phyloP scores from a whole-genome alignment of 2,329 filamentous ascomycete genomes.

The Penicillium frequentans region DNA sequence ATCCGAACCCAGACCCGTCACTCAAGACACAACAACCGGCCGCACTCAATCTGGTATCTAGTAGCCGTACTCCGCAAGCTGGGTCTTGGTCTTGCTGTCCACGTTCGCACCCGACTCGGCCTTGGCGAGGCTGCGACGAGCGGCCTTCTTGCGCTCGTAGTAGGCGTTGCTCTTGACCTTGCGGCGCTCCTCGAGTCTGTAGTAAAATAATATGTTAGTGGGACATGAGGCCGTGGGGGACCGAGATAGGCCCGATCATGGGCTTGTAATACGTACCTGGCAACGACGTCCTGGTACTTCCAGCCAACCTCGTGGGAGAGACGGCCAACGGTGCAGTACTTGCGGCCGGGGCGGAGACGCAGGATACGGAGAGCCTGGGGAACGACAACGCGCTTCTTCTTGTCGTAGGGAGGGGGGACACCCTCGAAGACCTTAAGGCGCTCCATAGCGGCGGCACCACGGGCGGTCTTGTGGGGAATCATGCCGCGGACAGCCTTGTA shows the following conservation, averaged over 20 bases:
- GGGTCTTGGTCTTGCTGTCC: constrained; percentile 81
- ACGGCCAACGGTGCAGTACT: constrained; percentile 99
- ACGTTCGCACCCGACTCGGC: constrained; percentile 90
- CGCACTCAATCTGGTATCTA: constrained; percentile 55
- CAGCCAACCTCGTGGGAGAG: constrained; percentile 99
- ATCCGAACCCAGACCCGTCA: constrained; percentile 41
- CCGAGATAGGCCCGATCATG: background rate
- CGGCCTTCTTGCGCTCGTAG: constrained; percentile 99
- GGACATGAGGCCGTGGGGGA: constrained; percentile 5
- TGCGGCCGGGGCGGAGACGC: constrained; percentile 96
- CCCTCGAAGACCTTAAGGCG: constrained; percentile 99
- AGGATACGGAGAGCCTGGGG: constrained; percentile 97
- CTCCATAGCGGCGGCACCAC: constrained; percentile 93
- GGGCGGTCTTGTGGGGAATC: constrained; percentile 99
- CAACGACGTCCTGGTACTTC: constrained; percentile 99
- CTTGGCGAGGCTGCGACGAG: constrained; percentile 83
- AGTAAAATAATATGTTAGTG: constrained; percentile 14
- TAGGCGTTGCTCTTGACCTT: constrained; percentile 99
- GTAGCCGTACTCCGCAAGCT: constrained; percentile 89
- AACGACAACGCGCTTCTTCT: constrained; percentile 99
- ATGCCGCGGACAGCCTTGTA: constrained; percentile 99
- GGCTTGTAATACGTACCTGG: constrained; percentile 67
- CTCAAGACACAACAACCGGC: constrained; percentile 42
- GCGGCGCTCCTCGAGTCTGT: constrained; percentile 96
- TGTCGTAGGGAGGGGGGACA: constrained; percentile 98